These are phyloP conservation scores for Umbelopsis ramanniana DNA, from an alignment of 192 early-diverging fungal species.

Conservation along the genomic window DNA sequence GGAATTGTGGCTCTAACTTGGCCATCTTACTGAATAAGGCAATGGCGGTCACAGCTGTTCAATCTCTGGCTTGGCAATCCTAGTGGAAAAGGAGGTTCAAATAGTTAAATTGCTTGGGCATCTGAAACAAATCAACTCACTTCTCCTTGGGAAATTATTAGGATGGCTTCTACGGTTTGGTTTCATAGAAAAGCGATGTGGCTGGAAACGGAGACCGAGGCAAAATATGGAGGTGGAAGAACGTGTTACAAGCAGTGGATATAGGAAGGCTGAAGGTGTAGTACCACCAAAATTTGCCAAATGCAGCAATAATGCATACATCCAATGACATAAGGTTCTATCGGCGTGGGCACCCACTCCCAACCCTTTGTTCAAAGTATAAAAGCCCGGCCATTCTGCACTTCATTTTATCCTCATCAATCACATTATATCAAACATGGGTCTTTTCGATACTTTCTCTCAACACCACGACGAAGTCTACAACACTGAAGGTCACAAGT, in stretches of 20 bases:
- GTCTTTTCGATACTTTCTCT: slow-evolving; percentile 31
- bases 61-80: not conserved
- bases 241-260: not conserved
- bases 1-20: not conserved
- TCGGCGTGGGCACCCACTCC: slow-evolving; percentile 13
- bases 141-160: not conserved
- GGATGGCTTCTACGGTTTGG: not conserved
- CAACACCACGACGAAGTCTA: slow-evolving; percentile 33
- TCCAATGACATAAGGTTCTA: slow-evolving; percentile 19
- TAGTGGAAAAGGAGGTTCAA: not conserved
- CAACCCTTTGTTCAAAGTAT: not conserved
- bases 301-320: slow-evolving; percentile 3
- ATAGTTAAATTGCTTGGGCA: not conserved
- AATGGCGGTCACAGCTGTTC: slow-evolving; percentile 1
- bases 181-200: slow-evolving; percentile 1
- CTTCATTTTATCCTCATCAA: not conserved
- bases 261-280: not conserved
- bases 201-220: slow-evolving; percentile 1
- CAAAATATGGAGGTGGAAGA: not conserved
- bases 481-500: slow-evolving; percentile 27
- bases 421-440: slow-evolving; percentile 28
- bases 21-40: not conserved
- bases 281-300: slow-evolving; percentile 9
- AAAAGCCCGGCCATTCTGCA: not conserved
- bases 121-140: not conserved